Conservation (phyloP, 2,329 filamentous ascomycete species). For the Apiospora rasikravindrae region DNA sequence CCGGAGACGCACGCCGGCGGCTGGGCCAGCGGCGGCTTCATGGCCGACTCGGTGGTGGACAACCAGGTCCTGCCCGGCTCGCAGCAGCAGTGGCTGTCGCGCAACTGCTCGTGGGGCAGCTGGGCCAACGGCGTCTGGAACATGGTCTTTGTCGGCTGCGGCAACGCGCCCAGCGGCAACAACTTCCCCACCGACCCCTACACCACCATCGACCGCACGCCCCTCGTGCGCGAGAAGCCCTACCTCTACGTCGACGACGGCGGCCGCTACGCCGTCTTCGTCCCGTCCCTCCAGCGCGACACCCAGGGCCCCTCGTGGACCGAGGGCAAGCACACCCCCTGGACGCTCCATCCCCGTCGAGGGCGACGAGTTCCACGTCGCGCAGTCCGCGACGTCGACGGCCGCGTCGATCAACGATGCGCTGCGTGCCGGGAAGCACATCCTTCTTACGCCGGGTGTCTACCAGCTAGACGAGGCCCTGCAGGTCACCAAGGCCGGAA, state of each 20-base stretch:
- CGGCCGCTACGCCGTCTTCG: conserved; percentile 37
- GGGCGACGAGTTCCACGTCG: conserved; percentile 33
- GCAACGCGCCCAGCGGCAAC: conserved; percentile 34
- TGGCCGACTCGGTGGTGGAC: conserved; percentile 41
- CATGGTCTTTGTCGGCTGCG: conserved; percentile 41
- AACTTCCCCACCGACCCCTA: conserved; percentile 36
- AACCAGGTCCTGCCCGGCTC: conserved; percentile 39
- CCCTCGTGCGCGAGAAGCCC: conserved; percentile 40
- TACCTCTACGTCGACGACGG: conserved; percentile 33
- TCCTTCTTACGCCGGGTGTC: conserved; percentile 39
- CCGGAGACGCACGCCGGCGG: conserved; percentile 37
- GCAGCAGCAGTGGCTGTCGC: conserved; percentile 42
- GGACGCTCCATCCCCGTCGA: conserved; percentile 37
- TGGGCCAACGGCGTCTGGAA: conserved; percentile 43
- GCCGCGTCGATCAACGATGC: conserved; percentile 36
- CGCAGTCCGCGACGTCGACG: conserved; percentile 29
- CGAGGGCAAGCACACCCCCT: conserved; percentile 29
- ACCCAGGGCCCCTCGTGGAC: conserved; percentile 38
- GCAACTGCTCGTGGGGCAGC: conserved; percentile 39
- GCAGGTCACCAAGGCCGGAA: conserved; percentile 31
- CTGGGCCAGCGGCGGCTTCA: conserved; percentile 41
- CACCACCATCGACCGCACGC: conserved; percentile 36
- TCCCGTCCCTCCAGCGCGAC: conserved; percentile 35
- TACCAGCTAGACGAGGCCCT: conserved; percentile 37
- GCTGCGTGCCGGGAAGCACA: conserved; percentile 35